Evolutionary conservation across 2,329 filamentous ascomycete species (phyloP).

Genomic region (Stagonosporopsis vannaccii): DNA sequence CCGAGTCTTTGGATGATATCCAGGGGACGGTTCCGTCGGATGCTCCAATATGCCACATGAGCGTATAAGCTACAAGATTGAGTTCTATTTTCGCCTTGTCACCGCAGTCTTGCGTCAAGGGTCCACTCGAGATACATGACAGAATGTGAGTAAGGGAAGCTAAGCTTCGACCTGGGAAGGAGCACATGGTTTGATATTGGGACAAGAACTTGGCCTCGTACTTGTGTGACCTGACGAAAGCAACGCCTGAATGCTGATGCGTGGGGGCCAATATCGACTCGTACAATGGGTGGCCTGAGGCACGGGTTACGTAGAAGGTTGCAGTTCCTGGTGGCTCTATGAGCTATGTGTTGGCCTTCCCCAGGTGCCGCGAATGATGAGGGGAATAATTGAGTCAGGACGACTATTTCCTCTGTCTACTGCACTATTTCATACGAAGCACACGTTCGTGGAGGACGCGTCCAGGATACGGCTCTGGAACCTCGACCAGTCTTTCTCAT

Average conservation of each 20-base stretch:
- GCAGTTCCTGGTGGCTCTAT: not conserved
- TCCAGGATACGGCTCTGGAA: not conserved
- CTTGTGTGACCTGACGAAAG: not conserved
- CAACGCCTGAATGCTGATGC: not conserved
- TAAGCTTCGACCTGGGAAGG: not conserved
- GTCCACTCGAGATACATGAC: not conserved
- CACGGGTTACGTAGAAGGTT: not conserved
- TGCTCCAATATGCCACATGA: not conserved
- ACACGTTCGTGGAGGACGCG: too few relatives aligned
- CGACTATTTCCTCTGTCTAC: not conserved
- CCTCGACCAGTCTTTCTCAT: not conserved
- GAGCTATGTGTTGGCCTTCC: not conserved
- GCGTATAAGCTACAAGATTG: not conserved
- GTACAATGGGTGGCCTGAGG: not conserved
- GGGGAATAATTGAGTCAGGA: not conserved
- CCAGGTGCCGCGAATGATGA: too few relatives aligned
- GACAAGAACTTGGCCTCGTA: constrained; percentile 4
- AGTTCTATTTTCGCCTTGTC: not conserved
- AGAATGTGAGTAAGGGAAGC: not conserved
- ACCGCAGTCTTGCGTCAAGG: not conserved
- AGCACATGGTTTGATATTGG: not conserved
- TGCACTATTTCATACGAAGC: too few relatives aligned
- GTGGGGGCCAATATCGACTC: not conserved
- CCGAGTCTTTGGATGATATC: not conserved
- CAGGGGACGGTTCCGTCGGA: not conserved